phyloP scores from a whole-genome alignment of 164 flowering plant species.

The Nelumbo lutea region DNA sequence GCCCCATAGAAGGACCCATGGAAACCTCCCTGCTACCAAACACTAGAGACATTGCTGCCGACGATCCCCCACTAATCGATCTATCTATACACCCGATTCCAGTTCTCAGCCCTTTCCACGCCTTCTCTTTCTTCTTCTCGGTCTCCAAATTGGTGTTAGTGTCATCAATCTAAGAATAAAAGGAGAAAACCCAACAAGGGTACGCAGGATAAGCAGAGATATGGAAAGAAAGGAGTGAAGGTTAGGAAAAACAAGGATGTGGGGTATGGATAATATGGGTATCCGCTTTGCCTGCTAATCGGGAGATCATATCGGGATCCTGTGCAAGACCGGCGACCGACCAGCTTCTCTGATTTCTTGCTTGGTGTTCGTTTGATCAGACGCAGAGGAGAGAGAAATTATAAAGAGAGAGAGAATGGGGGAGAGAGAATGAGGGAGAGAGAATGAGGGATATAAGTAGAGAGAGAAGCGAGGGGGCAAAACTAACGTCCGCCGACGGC shows the following conservation, averaged over 20 bases:
- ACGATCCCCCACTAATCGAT: not conserved
- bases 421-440: too few relatives aligned
- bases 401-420: too few relatives aligned
- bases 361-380: too few relatives aligned
- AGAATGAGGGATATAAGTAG: not conserved
- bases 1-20: slow-evolving; percentile 33
- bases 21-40: slow-evolving; percentile 32
- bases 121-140: slow-evolving; percentile 1
- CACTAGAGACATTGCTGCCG: slow-evolving; percentile 19
- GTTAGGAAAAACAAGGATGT: not conserved
- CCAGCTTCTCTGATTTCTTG: too few relatives aligned
- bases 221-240: not conserved
- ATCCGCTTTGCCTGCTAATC: not conserved
- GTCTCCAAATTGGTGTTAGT: slow-evolving; percentile 18
- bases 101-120: slow-evolving; percentile 15
- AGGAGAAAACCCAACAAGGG: not conserved
- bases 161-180: slow-evolving; percentile 21
- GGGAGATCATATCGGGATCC: not conserved
- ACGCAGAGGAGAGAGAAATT: too few relatives aligned
- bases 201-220: not conserved
- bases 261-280: not conserved
- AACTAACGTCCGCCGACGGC: slow-evolving; percentile 13
- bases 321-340: too few relatives aligned
- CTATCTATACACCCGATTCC: not conserved
- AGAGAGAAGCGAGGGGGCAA: not conserved